These are phyloP conservation scores for Penicillium polonicum DNA, from an alignment of 2,329 filamentous ascomycete species.

Conservation along the genomic window DNA sequence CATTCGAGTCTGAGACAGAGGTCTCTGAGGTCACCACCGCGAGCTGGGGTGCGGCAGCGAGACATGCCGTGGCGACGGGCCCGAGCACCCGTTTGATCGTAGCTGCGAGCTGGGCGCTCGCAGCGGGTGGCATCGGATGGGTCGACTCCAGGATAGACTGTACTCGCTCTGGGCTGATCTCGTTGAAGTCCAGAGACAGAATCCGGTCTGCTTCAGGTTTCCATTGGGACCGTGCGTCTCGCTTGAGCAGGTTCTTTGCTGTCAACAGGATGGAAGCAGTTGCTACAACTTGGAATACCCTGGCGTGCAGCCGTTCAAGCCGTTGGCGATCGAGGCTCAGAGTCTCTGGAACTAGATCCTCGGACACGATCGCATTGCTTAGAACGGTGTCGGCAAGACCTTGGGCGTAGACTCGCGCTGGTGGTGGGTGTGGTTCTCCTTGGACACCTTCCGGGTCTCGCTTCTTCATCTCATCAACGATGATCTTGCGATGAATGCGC, in stretches of 20 bases:
- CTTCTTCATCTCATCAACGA: conserved; percentile 53
- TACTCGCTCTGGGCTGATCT: conserved; percentile 43
- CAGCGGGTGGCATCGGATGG: conserved; percentile 49
- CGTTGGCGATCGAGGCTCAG: conserved; percentile 57
- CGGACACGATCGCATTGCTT: conserved; percentile 52
- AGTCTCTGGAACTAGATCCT: conserved; percentile 60
- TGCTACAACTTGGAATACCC: conserved; percentile 58
- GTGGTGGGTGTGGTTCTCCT: conserved; percentile 35
- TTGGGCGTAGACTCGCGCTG: conserved; percentile 55
- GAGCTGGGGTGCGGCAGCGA: conserved; percentile 26
- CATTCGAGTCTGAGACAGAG: conserved; percentile 44
- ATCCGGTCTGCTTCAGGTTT: conserved; percentile 61
- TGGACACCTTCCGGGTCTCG: conserved; percentile 41
- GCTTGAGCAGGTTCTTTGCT: conserved; percentile 64
- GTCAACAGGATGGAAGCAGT: conserved; percentile 63
- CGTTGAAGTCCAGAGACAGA: conserved; percentile 50
- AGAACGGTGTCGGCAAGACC: conserved; percentile 60
- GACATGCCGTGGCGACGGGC: conserved; percentile 50
- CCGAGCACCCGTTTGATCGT: conserved; percentile 55
- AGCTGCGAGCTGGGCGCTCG: conserved; percentile 46
- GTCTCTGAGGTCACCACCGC: conserved; percentile 57
- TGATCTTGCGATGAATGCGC: conserved; percentile 40
- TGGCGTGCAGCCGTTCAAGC: conserved; percentile 53
- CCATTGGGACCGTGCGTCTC: conserved; percentile 64
- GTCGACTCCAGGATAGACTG: conserved; percentile 50